phyloP scores from a whole-genome alignment of 2,329 filamentous ascomycete genomes.

The Cercospora sojina region DNA sequence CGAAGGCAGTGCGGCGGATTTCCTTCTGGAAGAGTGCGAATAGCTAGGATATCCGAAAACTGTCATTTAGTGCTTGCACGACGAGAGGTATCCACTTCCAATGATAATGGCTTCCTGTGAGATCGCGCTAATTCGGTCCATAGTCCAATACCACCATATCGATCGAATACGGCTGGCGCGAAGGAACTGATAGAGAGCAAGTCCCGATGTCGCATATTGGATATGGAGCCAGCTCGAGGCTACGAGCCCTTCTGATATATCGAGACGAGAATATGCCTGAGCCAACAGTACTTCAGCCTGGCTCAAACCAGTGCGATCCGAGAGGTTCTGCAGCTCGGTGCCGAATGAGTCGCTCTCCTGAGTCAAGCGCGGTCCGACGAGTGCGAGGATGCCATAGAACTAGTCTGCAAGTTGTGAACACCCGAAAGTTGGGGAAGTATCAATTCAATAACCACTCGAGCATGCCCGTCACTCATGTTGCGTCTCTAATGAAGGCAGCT shows the following conservation, averaged over 20 bases:
- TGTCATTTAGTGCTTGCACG: conserved; percentile 3
- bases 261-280: neutral
- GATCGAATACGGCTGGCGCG: neutral
- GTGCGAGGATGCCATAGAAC: no score
- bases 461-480: no score
- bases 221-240: neutral
- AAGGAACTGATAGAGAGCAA: neutral
- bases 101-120: neutral
- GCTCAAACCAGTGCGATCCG: neutral
- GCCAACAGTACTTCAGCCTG: neutral
- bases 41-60: neutral
- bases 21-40: neutral
- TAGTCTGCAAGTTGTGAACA: no score
- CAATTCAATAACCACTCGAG: no score
- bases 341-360: no score
- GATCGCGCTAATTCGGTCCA: neutral
- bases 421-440: no score
- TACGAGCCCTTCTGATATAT: neutral
- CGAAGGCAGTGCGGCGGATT: neutral
- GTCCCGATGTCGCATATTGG: neutral
- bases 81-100: neutral
- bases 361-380: no score
- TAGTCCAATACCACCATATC: neutral
- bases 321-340: neutral
- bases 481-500: no score